A percentile compares a stretch with the other conserved stretches of the same genome.
phyloP scores from a whole-genome alignment of 306 rosid genomes.

The Elaeagnus macrophylla region DNA sequence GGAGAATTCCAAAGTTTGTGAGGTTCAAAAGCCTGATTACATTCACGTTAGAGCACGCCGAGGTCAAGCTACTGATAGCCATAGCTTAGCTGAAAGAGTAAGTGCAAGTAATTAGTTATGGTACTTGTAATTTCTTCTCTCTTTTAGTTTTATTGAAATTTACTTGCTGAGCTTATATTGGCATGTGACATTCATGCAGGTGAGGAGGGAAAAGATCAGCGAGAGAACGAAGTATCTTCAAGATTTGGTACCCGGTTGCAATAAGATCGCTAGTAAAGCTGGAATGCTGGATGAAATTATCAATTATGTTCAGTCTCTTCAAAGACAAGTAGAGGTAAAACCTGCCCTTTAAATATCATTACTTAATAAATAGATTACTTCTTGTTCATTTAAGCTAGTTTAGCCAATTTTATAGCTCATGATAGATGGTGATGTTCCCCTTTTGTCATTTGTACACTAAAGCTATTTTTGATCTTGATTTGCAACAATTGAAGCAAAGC shows the following conservation, averaged over 20 bases:
- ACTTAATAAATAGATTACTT: no score
- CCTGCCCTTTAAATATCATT: no score
- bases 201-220: constrained; percentile 87
- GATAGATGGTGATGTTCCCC: no score
- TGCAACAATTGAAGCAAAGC: no score
- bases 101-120: constrained; percentile 8
- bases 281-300: constrained; percentile 99
- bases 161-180: no score
- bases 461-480: no score
- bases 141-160: no score
- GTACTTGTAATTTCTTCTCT: background rate
- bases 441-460: no score
- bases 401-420: no score
- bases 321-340: constrained; percentile 73
- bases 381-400: no score
- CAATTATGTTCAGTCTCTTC: constrained; percentile 88
- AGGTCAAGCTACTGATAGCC: constrained; percentile 97
- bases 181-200: constrained; percentile 31
- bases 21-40: constrained; percentile 72
- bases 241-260: constrained; percentile 96
- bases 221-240: constrained; percentile 94
- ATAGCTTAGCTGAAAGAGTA: constrained; percentile 92
- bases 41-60: constrained; percentile 92
- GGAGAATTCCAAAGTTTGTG: constrained; percentile 71
- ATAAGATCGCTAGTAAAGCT: constrained; percentile 91